Percentiles rank a stretch among this genome's conserved stretches.
phyloP scores from a whole-genome alignment of 306 rosid species.

The Vigna mungo region DNA sequence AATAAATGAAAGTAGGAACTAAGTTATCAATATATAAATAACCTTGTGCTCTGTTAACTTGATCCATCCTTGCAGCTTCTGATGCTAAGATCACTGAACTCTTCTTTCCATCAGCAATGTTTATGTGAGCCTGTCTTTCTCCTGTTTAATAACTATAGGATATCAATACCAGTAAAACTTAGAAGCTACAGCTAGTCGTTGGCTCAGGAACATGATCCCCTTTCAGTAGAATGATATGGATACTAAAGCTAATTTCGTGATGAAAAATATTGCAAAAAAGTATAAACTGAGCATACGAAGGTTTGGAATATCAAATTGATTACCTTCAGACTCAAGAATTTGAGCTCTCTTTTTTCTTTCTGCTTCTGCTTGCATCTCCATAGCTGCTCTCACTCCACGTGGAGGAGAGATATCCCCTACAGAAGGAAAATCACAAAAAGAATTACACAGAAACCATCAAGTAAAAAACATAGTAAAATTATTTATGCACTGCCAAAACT shows the following conservation, averaged over 20 bases:
- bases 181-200: constrained; percentile 12
- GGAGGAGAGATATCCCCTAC: constrained; percentile 99
- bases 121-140: constrained; percentile 88
- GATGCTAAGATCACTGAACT: constrained; percentile 86
- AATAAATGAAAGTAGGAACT: constrained; percentile 30
- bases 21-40: constrained; percentile 30
- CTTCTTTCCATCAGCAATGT: constrained; percentile 93
- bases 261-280: constrained; percentile 23
- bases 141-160: constrained; percentile 63
- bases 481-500: constrained; percentile 44
- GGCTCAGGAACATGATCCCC: not conserved
- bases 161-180: constrained; percentile 37
- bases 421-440: constrained; percentile 40
- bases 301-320: constrained; percentile 34
- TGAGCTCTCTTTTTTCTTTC: constrained; percentile 97
- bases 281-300: constrained; percentile 20
- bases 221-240: constrained; percentile 11
- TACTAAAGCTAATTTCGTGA: constrained; percentile 37
- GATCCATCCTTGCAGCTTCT: constrained; percentile 91
- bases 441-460: constrained; percentile 4
- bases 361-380: constrained; percentile 99
- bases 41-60: constrained; percentile 85
- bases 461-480: constrained; percentile 13
- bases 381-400: constrained; percentile 90
- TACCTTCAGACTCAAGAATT: constrained; percentile 97